phyloP scores from a whole-genome alignment of 2,329 filamentous ascomycete species.

The Pseudogymnoascus sp. region DNA sequence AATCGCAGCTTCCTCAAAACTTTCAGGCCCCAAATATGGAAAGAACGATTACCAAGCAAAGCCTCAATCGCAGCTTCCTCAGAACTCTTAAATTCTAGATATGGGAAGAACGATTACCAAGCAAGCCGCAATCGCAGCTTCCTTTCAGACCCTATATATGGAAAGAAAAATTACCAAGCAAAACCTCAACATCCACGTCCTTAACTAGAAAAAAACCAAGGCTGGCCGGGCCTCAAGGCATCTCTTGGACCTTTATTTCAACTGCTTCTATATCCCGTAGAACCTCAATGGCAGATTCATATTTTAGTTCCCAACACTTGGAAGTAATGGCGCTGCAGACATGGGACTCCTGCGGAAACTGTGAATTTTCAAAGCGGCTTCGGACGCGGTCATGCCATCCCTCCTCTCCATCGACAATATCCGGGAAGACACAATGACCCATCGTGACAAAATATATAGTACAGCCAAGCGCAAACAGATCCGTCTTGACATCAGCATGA shows the following conservation, averaged over 20 bases:
- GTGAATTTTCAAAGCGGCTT: slow-evolving; percentile 13
- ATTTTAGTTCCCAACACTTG: not conserved
- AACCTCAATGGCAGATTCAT: not conserved
- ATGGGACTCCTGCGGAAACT: slow-evolving; percentile 14
- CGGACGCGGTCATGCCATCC: slow-evolving; percentile 16
- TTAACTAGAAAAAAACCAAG: no score
- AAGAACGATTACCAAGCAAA: no score
- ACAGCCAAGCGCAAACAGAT: slow-evolving; percentile 19
- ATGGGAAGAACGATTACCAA: no score
- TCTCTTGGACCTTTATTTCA: not conserved
- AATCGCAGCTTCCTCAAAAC: no score
- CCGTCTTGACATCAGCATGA: slow-evolving; percentile 15
- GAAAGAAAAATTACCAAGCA: no score
- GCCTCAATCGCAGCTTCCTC: no score
- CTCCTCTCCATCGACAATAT: slow-evolving; percentile 17
- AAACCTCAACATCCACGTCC: no score
- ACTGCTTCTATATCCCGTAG: not conserved
- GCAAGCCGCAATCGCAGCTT: no score
- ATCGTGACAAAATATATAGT: slow-evolving; percentile 20
- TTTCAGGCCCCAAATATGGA: no score
- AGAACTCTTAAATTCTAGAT: no score
- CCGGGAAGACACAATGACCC: slow-evolving; percentile 16
- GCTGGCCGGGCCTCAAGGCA: no score
- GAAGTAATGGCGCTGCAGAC: not conserved
- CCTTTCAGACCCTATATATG: no score